Base-by-base conservation (phyloP, 176 grass and related monocot species). In the Aegilops tauschii region DNA sequence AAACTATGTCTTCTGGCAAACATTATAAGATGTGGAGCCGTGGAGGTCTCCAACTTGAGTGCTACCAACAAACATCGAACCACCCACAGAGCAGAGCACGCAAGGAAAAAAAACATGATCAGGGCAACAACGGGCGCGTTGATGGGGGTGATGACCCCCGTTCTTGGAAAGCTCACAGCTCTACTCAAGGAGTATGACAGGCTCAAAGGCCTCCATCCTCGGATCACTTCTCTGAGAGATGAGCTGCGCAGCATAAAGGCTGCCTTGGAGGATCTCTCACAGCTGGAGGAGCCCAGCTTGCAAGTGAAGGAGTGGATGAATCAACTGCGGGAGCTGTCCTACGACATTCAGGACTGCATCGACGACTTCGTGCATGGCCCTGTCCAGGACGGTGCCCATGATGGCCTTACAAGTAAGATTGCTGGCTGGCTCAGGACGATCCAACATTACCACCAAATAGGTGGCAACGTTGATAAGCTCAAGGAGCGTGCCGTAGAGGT, bases 221-320 rank as follows among this genome's bases (percentile, higher is more conserved):
- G 82, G 36, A 76, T 88, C 30, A 4, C 18, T 16, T 83, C 62
- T 59, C 30, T 88, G 23, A 73, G 80, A 28, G 73, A 86, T 69
- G 79, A 90, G 56, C 56, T 90, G 37, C 40, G 40, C 5, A 69
- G 78, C 61, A 77, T 86, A 37, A 70, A 12, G 8, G 63, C 83
- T 2, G 14, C 85, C 27, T 16, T 90, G 21, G 40, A 80, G 76
- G 39, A 66, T 40, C 21, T 74, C 14, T 79, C 36, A 0, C 29
- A 50, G 3, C 25, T 52, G 13, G 27, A 50, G 20, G 66, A 84
- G 20, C n/a, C 20, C 25, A 79, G 5, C 17, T 31, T 5, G 0
- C 11, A 61, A 75, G 81, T 80, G 4, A 85, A 61, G 40, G 69
- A 69, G 11, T 80, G 87, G 82, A 85, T 40, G 31, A n/a, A 14